Evolutionary conservation across 1,284 basidiomycete species (phyloP).

Genomic region (Austroboletus novae-zelandiae): DNA sequence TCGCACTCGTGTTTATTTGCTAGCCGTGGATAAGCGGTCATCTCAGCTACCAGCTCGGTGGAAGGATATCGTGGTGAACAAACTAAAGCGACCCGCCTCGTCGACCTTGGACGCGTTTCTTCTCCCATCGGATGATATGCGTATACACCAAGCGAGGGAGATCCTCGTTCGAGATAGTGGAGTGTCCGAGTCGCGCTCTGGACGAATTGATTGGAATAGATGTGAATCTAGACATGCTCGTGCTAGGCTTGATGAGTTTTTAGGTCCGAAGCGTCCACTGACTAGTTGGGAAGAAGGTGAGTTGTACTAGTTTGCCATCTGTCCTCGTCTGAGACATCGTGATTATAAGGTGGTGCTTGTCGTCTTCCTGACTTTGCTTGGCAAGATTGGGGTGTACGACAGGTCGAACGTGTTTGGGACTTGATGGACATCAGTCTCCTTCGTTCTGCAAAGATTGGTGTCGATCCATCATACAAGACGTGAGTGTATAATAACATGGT

Average conservation of each 20-base stretch:
- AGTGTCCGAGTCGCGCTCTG: conserved; percentile 58
- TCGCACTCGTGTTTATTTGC: conserved; percentile 83
- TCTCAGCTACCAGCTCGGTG: conserved; percentile 69
- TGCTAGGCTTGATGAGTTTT: conserved; percentile 78
- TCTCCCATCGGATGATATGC: conserved; percentile 86
- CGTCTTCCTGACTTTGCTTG: conserved; percentile 90
- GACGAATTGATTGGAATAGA: conserved; percentile 86
- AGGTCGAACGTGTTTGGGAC: conserved; percentile 94
- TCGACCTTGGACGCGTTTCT: conserved; percentile 90
- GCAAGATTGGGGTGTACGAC: conserved; percentile 89
- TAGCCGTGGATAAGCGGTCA: conserved; percentile 67
- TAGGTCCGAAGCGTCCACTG: conserved; percentile 83
- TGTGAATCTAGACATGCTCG: conserved; percentile 92
- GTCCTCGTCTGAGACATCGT: not conserved
- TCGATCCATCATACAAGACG: conserved; percentile 88
- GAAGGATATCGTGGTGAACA: conserved; percentile 60
- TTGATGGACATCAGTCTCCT: conserved; percentile 89
- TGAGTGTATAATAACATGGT: conserved; percentile 37
- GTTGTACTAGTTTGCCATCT: conserved; percentile 9
- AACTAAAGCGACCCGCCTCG: conserved; percentile 81
- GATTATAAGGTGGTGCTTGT: conserved; percentile 68
- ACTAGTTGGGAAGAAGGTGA: conserved; percentile 92
- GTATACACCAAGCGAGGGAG: conserved; percentile 86
- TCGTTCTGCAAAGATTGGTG: conserved; percentile 75
- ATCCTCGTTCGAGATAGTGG: conserved; percentile 73